Base-by-base conservation (phyloP, 2,329 filamentous ascomycete species). In the Monosporascus ibericus region DNA sequence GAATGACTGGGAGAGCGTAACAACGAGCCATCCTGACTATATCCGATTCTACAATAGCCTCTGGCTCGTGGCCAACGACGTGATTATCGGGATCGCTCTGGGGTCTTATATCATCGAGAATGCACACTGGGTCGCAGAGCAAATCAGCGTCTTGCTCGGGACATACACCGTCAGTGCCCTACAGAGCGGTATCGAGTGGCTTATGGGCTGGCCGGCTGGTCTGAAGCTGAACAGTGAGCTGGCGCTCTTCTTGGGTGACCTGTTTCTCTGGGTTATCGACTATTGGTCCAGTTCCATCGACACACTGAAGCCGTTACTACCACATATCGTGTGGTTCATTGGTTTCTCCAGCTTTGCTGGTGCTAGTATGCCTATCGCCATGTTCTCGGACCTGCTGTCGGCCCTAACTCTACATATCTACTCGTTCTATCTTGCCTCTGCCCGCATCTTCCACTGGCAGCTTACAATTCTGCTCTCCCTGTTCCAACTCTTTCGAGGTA, bases 31-130 rank as follows among this genome's bases (percentile, higher is more conserved):
- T 69, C 90, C 92, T 1, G 94, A 99, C 69, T 99, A 99, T 68
- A 99, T 99, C 60, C 87, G 94, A 17, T 99, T 99, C 71, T 99
- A 97, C 74, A 99, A 99, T 69, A 96, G 91, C 64, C 76, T 99
- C 5, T 99, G 94, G 94, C 87, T 99, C 8, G 94, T 99, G 22
- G 92, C 92, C 30, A 99, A 99, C 72, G 94, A 99, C 72, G 88
- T 99, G 47, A 99, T 99, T 58, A 97, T 99, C 54, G 95, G 94
- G 25, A 96, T 99, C 60, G 94, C 94, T 1, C 73, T 99, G 7
- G 95, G 94, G 0, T 95, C 91, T 1, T 99, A 96, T 68, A 95
- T 99, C 56, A 92, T 97, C 56, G 94, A 99, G 67, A 96, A 99
- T 63, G 86, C 90, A 2, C 80, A 84, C 51, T 90, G 87, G 77